Evolutionary conservation across 1,139 yeast species (phyloP), one percentile per base, ranked within the genome.

Genomic region (Schwanniomyces etchellsii): DNA sequence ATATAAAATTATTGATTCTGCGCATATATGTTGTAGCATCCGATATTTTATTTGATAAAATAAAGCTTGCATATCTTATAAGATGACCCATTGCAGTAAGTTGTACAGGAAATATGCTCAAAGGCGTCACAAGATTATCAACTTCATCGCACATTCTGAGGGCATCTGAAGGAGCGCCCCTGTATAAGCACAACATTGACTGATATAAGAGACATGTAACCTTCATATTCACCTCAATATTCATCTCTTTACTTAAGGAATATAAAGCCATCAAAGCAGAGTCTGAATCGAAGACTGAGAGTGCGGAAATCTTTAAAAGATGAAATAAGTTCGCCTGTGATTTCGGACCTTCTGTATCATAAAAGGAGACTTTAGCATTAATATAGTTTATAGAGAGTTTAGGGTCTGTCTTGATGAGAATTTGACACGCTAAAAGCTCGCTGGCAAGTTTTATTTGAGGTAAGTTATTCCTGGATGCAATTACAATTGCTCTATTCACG

Each of bases 401-500:
- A 11, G 55, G 35, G 29, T 43, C 42, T 2, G 45, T 36, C 28
- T 38, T 44, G 30, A 51, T 55, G 27, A 64, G 47, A 16, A 70
- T 55, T 32, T 54, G 58, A 14, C 59, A 53, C 28, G 54, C 54
- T 16, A 67, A 38, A 28, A 60, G 47, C 30, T 65, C 67, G 22
- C 60, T 40, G 20, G 48, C 45, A 16, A 64, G 48, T 28, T 49
- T 47, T 14, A 50, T 29, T 3, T 34, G 33, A 1, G 34, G 20
- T n/a, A 52, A 35, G 14, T 43, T 37, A 35, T 52, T 57, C 31
- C 70, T 48, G 9, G 47, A 40, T 5, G 72, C 52, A 4, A 70
- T 39, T 1, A 54, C 40, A 2, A 67, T 45, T 2, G 74, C 70
- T 35, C 50, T 51, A 27, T 50, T 52, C n/a, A 62, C 52, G 32